Evolutionary conservation across 2,329 filamentous ascomycete species (phyloP).

Genomic region (Tricladium varicosporioides): DNA sequence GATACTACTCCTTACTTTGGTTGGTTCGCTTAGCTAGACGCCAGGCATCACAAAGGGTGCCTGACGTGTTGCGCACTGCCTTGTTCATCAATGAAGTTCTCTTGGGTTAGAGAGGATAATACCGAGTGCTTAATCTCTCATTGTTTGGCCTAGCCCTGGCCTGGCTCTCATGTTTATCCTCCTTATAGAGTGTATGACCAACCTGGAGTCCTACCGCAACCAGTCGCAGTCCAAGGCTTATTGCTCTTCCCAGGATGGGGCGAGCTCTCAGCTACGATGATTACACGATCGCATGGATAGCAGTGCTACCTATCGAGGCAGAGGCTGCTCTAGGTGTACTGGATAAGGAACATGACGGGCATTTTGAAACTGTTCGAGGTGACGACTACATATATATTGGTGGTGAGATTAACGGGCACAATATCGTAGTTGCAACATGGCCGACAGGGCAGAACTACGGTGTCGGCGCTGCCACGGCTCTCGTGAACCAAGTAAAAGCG

Average conservation of each 20-base stretch:
- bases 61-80: background rate
- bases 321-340: slow-evolving; percentile 36
- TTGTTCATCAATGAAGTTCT: background rate
- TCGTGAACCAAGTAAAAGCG: slow-evolving; percentile 36
- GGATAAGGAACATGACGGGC: slow-evolving; percentile 34
- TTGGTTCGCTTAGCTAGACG: background rate
- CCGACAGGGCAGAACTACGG: slow-evolving; percentile 37
- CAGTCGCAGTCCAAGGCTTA: background rate
- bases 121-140: background rate
- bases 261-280: background rate
- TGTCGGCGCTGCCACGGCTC: slow-evolving; percentile 34
- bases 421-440: slow-evolving; percentile 37
- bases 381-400: slow-evolving; percentile 39
- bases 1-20: background rate
- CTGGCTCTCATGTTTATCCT: background rate
- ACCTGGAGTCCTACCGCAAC: background rate
- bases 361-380: slow-evolving; percentile 32
- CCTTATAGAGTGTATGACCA: background rate
- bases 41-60: background rate
- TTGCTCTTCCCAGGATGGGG: background rate
- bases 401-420: slow-evolving; percentile 37
- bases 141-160: background rate
- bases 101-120: background rate
- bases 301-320: slow-evolving; percentile 39
- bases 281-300: slow-evolving; percentile 39